Conservation (phyloP, 108 stramenopile genomes). For the Aurantiochytrium sp. region DNA sequence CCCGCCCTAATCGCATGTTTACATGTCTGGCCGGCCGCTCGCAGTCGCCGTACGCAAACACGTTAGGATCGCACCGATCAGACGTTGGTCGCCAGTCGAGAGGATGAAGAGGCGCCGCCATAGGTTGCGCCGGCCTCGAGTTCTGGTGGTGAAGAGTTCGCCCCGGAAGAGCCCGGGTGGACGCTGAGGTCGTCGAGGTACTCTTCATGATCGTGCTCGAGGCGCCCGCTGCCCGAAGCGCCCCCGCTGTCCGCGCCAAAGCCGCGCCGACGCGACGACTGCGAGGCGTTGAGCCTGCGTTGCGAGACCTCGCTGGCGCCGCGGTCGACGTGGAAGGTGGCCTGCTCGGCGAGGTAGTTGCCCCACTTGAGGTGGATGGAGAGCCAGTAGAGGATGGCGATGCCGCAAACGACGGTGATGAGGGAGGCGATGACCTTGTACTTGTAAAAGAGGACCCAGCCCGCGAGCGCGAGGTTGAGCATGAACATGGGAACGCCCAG, state of each 20-base stretch:
- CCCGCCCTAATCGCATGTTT: no score
- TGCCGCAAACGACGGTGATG: background rate
- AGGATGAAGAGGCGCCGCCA: no score
- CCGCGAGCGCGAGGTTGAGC: constrained; percentile 1
- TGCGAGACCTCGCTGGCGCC: background rate
- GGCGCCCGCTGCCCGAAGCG: no score
- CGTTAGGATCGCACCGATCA: background rate
- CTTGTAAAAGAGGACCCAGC: constrained; percentile 1
- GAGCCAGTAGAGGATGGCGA: background rate
- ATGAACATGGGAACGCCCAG: background rate
- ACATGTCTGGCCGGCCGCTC: no score
- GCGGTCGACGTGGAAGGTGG: background rate
- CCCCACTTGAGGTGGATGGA: background rate
- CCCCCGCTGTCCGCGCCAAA: no score
- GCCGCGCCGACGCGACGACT: background rate
- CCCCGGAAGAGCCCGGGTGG: no score
- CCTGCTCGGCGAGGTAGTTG: background rate
- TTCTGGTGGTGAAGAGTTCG: no score
- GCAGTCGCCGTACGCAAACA: no score
- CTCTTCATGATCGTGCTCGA: no score
- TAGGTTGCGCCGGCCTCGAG: no score
- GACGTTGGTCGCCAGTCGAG: background rate
- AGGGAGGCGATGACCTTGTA: background rate
- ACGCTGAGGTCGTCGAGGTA: background rate
- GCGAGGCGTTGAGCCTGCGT: background rate